These are phyloP conservation scores for Clarireedia hainanense DNA, from an alignment of 2,329 filamentous ascomycete genomes.

Conservation along the genomic window DNA sequence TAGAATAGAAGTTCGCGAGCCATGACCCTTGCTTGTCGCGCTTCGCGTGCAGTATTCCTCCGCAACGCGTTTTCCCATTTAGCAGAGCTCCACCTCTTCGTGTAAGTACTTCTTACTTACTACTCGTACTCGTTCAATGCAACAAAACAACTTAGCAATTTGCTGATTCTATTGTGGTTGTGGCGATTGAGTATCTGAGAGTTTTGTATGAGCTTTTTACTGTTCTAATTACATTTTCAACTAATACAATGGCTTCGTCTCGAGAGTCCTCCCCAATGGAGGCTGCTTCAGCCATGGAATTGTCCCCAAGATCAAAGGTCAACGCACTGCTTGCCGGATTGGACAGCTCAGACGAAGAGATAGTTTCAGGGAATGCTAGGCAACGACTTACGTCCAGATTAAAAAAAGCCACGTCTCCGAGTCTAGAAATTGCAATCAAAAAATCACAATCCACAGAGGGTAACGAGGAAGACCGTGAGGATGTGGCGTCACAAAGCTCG, in stretches of 20 bases:
- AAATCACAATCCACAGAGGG: neutral
- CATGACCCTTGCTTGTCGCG: conserved; percentile 2
- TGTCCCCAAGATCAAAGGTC: conserved; percentile 49
- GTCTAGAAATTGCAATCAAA: conserved; percentile 2
- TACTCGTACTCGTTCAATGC: too few species aligned
- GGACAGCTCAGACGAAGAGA: conserved; percentile 38
- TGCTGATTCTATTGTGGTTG: neutral
- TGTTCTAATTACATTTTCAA: neutral
- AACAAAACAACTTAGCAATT: neutral
- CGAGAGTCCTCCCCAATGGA: conserved; percentile 39
- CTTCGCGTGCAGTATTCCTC: neutral
- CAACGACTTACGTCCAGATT: conserved; percentile 13
- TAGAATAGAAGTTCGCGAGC: neutral
- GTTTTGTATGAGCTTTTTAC: neutral
- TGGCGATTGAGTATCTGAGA: neutral
- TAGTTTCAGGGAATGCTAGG: conserved; percentile 16
- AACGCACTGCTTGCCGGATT: conserved; percentile 44
- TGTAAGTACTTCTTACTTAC: too few species aligned
- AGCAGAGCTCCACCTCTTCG: too few species aligned
- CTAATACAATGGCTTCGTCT: conserved; percentile 40
- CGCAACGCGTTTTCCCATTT: neutral
- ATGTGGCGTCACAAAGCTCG: too few species aligned
- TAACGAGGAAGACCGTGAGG: neutral
- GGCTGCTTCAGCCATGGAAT: conserved; percentile 33
- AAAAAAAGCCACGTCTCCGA: conserved; percentile 11